Evolutionary conservation across 2,329 filamentous ascomycete genomes (phyloP), one percentile per base, ranked within the genome.

Genomic region (Cordyceps pruinosa): DNA sequence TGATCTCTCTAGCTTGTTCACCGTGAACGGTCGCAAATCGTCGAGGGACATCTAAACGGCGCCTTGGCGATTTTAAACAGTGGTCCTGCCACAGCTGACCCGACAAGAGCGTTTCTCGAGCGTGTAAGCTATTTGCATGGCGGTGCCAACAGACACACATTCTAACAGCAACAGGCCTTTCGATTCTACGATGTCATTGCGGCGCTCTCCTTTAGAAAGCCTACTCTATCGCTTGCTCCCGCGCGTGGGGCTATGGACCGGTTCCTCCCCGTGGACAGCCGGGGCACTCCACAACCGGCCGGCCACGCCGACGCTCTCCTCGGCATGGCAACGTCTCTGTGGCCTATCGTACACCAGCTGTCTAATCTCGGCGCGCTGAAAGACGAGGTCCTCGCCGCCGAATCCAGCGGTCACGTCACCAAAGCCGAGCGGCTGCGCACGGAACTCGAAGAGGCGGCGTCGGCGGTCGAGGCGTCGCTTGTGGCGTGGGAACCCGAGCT

Each of bases 121-220:
- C 73, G 83, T 15, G 83, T 85, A 71, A 57, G 70, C 25, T 15
- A 7, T 52, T 35, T 34, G 9, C 19, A 21, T 19, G 2, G 5
- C 1, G 4, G 3, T n/a, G 17, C 9, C 12, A 17, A 34, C 4
- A 30, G 15, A 47, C 7, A 7, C 10, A 46, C 2, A 19, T 4
- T 5, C 53, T 56, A 5, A 56, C 26, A 4, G 12, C 53, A 30
- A 30, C 56, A 85, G 82, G 82, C 82, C 1, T 86, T 86, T 62
- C 77, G 80, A 6, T 86, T 85, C 63, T 85, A 86, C 68, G 83
- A 86, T 65, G 83, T 86, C 23, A 85, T 85, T 57, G 78, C 82
- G 6, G 82, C 83, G 1, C 70, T 86, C 30, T 86, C 83, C 0
- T 76, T 85, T 51, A 82, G 81, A 56, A 83, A 79, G 13, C 73